Base-by-base conservation (phyloP, 805 yeast species). In the Candida pini region DNA sequence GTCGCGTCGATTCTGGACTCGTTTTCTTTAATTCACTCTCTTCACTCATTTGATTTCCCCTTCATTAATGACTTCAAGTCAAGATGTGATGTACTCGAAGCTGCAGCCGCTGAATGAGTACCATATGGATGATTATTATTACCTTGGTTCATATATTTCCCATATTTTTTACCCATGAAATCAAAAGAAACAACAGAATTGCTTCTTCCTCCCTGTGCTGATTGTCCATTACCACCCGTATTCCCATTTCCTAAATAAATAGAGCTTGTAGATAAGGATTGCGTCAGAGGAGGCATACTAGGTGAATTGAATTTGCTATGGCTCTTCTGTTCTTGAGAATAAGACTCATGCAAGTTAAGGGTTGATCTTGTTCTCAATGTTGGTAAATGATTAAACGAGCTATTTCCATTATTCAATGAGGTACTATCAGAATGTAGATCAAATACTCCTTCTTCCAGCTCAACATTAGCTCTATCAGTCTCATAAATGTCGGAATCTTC, bases 351-450 rank as follows among this genome's bases (percentile, higher is more conserved):
- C 22, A 55, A 40, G 27, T 49, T 55, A 34, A 49, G 27, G 1
- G 58, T 54, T 6, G 62, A 54, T 28, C 63, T 41, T 4, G 62
- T 58, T 24, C 63, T 39, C 15, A 58, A 36, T 4, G 46, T 49
- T 13, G 30, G 28, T 9, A 27, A 18, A 27, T 38, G 28, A 9
- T 20, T 15, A 20, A 30, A 23, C 4, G 25, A 22, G 8, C n/a
- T n/a, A n/a, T n/a, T n/a, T n/a, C n/a, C 20, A 17, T 22, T 15
- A 15, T 27, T 19, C 2, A 17, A 23, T 14, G 30, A 16, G 33
- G 12, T 13, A 29, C 18, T 4, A 32, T 31, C 2, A 9, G 43
- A 32, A 8, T 39, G 20, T n/a, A 40, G 29, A 4, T 38, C 28
- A 17, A 30, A 18, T 14, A 42, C 31, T 12, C 52, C 53, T 31